phyloP scores from a whole-genome alignment of 371 early-diverging fungal species.

The Apophysomyces ossiformis region DNA sequence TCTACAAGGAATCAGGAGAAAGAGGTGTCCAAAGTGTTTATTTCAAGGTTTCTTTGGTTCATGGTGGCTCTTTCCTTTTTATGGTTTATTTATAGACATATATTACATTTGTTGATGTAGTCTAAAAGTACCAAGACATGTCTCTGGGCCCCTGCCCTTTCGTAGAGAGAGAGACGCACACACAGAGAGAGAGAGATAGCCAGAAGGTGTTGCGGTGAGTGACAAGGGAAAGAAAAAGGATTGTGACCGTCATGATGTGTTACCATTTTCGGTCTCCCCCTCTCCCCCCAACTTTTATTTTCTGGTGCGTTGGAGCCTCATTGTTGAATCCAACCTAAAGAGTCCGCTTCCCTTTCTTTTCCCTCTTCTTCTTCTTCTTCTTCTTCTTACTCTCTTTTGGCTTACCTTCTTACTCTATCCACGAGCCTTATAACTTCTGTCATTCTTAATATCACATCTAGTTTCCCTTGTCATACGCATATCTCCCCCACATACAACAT shows the following conservation, averaged over 20 bases:
- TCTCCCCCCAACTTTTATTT: constrained; percentile 6
- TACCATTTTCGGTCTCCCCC: not conserved
- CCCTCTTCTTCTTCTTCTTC: constrained; percentile 10
- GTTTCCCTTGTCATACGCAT: constrained; percentile 6
- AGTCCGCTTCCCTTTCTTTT: constrained; percentile 8
- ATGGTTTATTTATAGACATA: too few species aligned
- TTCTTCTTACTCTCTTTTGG: constrained; percentile 1
- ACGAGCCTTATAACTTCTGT: not conserved
- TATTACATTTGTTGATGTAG: too few species aligned
- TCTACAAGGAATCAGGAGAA: too few species aligned
- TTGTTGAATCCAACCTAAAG: constrained; percentile 7
- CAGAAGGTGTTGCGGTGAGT: not conserved
- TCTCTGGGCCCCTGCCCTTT: too few species aligned
- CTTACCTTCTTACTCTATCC: constrained; percentile 8
- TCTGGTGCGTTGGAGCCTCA: constrained; percentile 8
- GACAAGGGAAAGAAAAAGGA: not conserved
- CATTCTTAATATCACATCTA: constrained; percentile 5
- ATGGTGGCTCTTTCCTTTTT: too few species aligned
- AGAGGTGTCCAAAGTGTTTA: too few species aligned
- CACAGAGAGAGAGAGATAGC: not conserved
- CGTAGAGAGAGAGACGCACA: too few species aligned
- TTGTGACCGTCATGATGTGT: not conserved
- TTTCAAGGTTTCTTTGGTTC: too few species aligned
- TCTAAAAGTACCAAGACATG: too few species aligned
- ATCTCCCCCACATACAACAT: constrained; percentile 2